Conservation (phyloP, 1,139 yeast genomes). For the Nadsonia starkeyi-henricii region DNA sequence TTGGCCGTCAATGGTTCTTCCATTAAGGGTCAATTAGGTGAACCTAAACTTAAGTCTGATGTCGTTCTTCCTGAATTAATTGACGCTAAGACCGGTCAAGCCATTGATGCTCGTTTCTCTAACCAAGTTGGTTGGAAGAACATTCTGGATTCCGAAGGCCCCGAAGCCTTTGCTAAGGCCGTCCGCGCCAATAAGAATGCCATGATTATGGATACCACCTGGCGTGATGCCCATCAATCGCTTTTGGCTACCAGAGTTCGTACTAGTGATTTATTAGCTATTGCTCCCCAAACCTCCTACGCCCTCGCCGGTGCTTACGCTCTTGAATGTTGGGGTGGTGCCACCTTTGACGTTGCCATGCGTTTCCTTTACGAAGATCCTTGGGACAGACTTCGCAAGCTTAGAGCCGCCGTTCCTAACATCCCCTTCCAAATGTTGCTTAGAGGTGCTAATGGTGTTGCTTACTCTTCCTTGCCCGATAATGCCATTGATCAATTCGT, state of each 20-base stretch:
- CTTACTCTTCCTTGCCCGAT: constrained; percentile 93
- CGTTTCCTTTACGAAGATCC: constrained; percentile 97
- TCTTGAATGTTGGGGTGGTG: constrained; percentile 99
- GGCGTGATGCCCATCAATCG: constrained; percentile 99
- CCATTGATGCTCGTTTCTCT: constrained; percentile 43
- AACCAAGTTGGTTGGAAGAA: constrained; percentile 84
- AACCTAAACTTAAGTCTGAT: constrained; percentile 65
- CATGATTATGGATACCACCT: constrained; percentile 91
- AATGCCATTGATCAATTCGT: constrained; percentile 97
- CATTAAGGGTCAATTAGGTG: constrained; percentile 87
- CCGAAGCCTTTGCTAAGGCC: constrained; percentile 75
- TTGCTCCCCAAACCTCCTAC: constrained; percentile 88
- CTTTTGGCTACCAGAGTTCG: constrained; percentile 93
- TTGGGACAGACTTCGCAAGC: constrained; percentile 85
- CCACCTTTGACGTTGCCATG: constrained; percentile 97
- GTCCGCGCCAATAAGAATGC: constrained; percentile 79
- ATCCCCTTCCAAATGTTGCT: constrained; percentile 98
- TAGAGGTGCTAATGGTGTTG: constrained; percentile 99
- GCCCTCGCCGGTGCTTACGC: constrained; percentile 89
- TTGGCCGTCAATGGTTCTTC: constrained; percentile 90
- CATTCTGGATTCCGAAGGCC: constrained; percentile 69
- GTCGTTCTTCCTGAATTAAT: constrained; percentile 63
- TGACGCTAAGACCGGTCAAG: constrained; percentile 40
- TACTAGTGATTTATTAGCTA: constrained; percentile 77
- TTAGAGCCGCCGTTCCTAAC: constrained; percentile 87